phyloP scores from a whole-genome alignment of 2,329 filamentous ascomycete genomes.

The Claviceps monticola region DNA sequence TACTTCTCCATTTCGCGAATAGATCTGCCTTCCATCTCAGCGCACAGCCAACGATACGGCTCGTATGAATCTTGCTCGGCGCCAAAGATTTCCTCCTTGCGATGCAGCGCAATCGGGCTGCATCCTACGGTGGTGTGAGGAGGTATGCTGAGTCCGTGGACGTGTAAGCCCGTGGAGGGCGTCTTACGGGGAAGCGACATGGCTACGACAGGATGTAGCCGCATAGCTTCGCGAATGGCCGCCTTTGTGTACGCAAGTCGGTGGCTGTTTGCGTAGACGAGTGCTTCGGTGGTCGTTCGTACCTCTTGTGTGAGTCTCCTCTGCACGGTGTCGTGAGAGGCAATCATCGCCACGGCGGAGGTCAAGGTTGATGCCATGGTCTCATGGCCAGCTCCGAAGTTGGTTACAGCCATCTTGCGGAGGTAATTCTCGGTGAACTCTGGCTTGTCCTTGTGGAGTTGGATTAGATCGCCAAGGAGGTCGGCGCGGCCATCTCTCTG shows the following conservation, averaged over 20 bases:
- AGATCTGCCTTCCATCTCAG: slow-evolving; percentile 4
- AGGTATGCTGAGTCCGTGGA: slow-evolving; percentile 29
- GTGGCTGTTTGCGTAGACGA: slow-evolving; percentile 4
- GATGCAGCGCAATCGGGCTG: slow-evolving; percentile 35
- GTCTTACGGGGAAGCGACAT: slow-evolving; percentile 37
- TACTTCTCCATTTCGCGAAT: slow-evolving; percentile 30
- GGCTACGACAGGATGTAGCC: slow-evolving; percentile 35
- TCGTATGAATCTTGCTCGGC: slow-evolving; percentile 26
- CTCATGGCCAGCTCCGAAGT: slow-evolving; percentile 42
- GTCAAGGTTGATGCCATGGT: slow-evolving; percentile 39
- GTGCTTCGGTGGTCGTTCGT: slow-evolving; percentile 8
- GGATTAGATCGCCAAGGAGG: slow-evolving; percentile 32
- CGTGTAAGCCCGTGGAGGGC: slow-evolving; percentile 19
- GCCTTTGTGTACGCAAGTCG: slow-evolving; percentile 18
- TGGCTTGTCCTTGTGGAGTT: slow-evolving; percentile 29
- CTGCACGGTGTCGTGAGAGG: slow-evolving; percentile 21
- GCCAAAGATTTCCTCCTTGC: slow-evolving; percentile 35
- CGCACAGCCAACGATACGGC: slow-evolving; percentile 33
- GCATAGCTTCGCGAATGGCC: slow-evolving; percentile 36
- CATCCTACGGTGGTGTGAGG: slow-evolving; percentile 35
- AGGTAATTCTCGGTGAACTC: slow-evolving; percentile 34
- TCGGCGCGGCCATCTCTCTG: slow-evolving; percentile 22
- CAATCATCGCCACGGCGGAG: slow-evolving; percentile 33
- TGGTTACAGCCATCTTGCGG: slow-evolving; percentile 37
- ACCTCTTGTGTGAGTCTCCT: slow-evolving; percentile 21